phyloP scores from a whole-genome alignment of 2,329 filamentous ascomycete species.

The Ustilaginoidea virens region DNA sequence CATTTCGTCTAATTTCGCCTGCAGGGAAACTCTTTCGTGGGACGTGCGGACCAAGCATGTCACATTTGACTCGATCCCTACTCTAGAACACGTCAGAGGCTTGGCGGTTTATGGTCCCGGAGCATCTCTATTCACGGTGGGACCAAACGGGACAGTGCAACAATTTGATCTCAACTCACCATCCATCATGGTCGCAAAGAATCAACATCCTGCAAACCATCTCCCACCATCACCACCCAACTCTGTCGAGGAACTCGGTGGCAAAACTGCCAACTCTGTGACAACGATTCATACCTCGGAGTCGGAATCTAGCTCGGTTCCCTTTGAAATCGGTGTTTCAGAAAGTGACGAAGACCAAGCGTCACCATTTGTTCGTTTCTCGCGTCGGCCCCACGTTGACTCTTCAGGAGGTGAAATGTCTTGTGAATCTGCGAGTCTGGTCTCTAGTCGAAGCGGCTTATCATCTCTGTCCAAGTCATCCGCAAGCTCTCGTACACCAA shows the following conservation, averaged over 20 bases:
- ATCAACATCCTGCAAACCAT: constrained; percentile 69
- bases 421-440: constrained; percentile 51
- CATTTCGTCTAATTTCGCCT: not conserved
- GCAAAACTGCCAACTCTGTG: constrained; percentile 29
- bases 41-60: constrained; percentile 98
- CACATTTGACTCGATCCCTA: constrained; percentile 77
- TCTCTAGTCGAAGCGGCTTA: constrained; percentile 44
- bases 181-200: constrained; percentile 65
- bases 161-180: constrained; percentile 88
- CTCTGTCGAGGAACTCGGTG: constrained; percentile 56
- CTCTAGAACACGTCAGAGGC: constrained; percentile 63
- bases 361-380: constrained; percentile 61
- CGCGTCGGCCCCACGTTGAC: constrained; percentile 49
- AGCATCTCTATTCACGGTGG: constrained; percentile 83
- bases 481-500: constrained; percentile 34
- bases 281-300: constrained; percentile 35
- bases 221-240: constrained; percentile 72
- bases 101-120: constrained; percentile 80
- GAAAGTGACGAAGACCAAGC: constrained; percentile 66
- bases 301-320: constrained; percentile 38
- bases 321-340: constrained; percentile 43
- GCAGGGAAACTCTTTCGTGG: constrained; percentile 81
- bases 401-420: constrained; percentile 39
- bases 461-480: constrained; percentile 44
- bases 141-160: constrained; percentile 76